A percentile compares a stretch with the other conserved stretches of the same genome.
phyloP scores from a whole-genome alignment of 2,329 filamentous ascomycete genomes.

The Cytospora paraplurivora region DNA sequence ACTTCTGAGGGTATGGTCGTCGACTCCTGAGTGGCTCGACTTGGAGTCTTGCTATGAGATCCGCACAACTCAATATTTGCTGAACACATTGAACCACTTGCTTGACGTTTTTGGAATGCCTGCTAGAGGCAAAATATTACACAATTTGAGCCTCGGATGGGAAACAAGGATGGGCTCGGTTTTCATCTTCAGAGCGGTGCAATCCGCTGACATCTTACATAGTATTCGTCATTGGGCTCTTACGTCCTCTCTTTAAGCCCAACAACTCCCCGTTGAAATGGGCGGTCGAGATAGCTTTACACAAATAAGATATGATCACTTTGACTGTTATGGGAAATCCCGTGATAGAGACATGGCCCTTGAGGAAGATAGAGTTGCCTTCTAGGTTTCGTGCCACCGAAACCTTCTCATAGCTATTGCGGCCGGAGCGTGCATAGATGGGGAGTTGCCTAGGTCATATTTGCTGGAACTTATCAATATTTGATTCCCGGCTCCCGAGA shows the following conservation, averaged over 20 bases:
- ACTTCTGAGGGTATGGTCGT: neutral
- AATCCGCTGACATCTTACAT: neutral
- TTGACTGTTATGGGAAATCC: neutral
- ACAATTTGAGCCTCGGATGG: neutral
- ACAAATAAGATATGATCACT: neutral
- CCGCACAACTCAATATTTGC: neutral
- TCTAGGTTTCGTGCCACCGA: no score
- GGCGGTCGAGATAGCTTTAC: neutral
- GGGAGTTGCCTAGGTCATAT: no score
- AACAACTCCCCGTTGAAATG: neutral
- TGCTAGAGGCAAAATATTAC: neutral
- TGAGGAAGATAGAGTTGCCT: no score
- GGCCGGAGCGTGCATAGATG: no score
- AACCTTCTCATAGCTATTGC: no score
- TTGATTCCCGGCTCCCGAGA: no score
- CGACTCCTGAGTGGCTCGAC: neutral
- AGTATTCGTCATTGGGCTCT: neutral
- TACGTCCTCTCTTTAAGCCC: neutral
- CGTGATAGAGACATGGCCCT: neutral
- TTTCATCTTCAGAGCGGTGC: neutral
- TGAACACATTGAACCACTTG: neutral
- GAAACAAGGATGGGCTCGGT: neutral
- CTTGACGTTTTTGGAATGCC: neutral
- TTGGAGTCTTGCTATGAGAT: neutral
- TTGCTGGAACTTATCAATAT: no score